Evolutionary conservation across 495 filamentous ascomycete genomes (phyloP).

Genomic region (Evernia prunastri): DNA sequence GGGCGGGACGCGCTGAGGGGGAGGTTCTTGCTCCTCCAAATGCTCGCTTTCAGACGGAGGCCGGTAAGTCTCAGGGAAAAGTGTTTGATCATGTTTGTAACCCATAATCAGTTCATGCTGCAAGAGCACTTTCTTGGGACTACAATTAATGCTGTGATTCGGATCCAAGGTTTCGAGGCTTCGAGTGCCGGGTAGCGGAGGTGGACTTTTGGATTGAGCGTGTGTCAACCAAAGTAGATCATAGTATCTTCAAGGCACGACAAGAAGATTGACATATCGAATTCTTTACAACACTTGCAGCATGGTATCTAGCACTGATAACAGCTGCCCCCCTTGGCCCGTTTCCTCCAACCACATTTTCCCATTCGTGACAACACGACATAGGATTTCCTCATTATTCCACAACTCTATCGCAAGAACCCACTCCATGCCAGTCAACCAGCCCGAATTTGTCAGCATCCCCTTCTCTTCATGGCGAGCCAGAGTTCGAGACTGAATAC

Average conservation of each 20-base stretch:
- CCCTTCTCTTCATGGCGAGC: constrained; percentile 3
- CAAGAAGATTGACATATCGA: neutral
- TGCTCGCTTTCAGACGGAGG: neutral
- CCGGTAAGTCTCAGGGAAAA: constrained; percentile 4
- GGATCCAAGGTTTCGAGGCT: neutral
- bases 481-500: neutral
- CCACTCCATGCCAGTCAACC: constrained; percentile 2
- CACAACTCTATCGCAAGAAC: neutral
- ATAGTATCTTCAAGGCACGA: neutral
- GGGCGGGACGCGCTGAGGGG: neutral
- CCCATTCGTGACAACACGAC: neutral
- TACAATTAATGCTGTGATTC: neutral
- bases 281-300: constrained; percentile 9
- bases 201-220: neutral
- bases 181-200: constrained; percentile 1
- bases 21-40: constrained; percentile 3
- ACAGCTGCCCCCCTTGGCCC: neutral
- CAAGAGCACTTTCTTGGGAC: neutral
- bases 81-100: constrained; percentile 20
- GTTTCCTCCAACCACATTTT: neutral
- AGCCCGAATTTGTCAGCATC: neutral
- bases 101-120: constrained; percentile 14
- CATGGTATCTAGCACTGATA: constrained; percentile 17
- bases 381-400: neutral
- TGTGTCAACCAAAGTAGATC: no score